These are phyloP conservation scores for Xylaria cubensis DNA, from an alignment of 495 filamentous ascomycete genomes.

Conservation along the genomic window DNA sequence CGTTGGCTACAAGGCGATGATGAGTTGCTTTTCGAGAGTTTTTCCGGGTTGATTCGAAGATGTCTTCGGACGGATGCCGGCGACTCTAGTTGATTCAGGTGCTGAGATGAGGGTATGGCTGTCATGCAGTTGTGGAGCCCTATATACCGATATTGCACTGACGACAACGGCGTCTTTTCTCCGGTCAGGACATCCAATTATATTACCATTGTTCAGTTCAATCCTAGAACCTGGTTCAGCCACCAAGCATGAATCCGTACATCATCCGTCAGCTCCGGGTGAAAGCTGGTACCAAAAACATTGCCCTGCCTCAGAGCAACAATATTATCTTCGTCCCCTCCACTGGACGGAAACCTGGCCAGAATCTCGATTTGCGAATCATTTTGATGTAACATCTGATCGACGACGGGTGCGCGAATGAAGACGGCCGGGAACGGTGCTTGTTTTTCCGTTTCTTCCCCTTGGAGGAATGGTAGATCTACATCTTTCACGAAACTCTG, in stretches of 20 bases:
- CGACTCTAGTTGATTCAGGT: not conserved
- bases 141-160: too few relatives aligned
- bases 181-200: too few relatives aligned
- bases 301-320: slow-evolving; percentile 92
- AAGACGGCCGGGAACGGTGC: slow-evolving; percentile 82
- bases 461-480: slow-evolving; percentile 73
- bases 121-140: too few relatives aligned
- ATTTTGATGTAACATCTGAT: slow-evolving; percentile 71
- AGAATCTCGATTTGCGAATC: slow-evolving; percentile 60
- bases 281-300: slow-evolving; percentile 95
- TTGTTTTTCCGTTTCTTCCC: slow-evolving; percentile 30
- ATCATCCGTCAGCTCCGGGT: slow-evolving; percentile 92
- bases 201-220: not conserved
- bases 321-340: slow-evolving; percentile 61
- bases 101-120: not conserved
- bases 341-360: slow-evolving; percentile 57
- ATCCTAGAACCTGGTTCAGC: slow-evolving; percentile 71
- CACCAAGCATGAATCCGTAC: slow-evolving; percentile 93
- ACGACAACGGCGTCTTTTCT: too few relatives aligned
- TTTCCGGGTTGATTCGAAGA: slow-evolving; percentile 76
- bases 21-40: slow-evolving; percentile 81
- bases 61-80: slow-evolving; percentile 13
- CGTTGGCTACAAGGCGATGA: slow-evolving; percentile 82
- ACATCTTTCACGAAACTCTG: slow-evolving; percentile 89
- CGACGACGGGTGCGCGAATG: slow-evolving; percentile 92